A percentile compares a stretch with the other conserved stretches of the same genome.
Evolutionary conservation across 139 green algal species (phyloP).

Genomic region (Astrephomene gubernaculifera): DNA sequence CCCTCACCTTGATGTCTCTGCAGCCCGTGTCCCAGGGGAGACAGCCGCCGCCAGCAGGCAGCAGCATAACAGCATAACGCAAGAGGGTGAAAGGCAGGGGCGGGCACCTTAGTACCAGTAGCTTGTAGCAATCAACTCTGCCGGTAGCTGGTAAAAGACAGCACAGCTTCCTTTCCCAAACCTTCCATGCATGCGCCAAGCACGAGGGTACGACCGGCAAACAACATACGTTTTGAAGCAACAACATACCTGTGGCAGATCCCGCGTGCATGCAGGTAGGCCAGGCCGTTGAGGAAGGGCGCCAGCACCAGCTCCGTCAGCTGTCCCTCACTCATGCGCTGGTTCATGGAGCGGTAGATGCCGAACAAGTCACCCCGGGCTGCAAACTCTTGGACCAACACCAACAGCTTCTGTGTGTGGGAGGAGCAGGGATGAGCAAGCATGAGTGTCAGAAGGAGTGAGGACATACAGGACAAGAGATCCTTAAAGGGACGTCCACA

Average conservation of each 20-base stretch:
- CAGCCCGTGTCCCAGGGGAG: too few species aligned
- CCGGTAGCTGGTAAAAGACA: neutral
- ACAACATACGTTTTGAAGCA: neutral
- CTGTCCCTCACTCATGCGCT: slow-evolving; percentile 30
- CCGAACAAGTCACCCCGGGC: slow-evolving; percentile 36
- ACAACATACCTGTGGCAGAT: slow-evolving; percentile 38
- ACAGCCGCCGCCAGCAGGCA: too few species aligned
- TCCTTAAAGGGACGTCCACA: too few species aligned
- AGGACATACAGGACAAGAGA: neutral
- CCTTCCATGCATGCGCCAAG: neutral
- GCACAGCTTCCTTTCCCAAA: neutral
- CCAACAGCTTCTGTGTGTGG: slow-evolving; percentile 2
- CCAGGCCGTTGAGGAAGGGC: slow-evolving; percentile 29
- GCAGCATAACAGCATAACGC: neutral
- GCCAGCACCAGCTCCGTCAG: slow-evolving; percentile 27
- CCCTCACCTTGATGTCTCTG: too few species aligned
- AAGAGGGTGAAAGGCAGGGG: neutral
- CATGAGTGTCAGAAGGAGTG: neutral
- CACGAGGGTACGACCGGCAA: neutral
- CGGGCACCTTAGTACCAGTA: neutral
- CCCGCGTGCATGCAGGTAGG: slow-evolving; percentile 21
- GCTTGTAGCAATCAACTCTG: neutral
- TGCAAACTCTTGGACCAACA: slow-evolving; percentile 47
- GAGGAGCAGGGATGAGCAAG: neutral
- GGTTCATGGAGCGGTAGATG: slow-evolving; percentile 7